phyloP scores from a whole-genome alignment of 768 basidiomycete genomes.

The Cubamyces sp. region DNA sequence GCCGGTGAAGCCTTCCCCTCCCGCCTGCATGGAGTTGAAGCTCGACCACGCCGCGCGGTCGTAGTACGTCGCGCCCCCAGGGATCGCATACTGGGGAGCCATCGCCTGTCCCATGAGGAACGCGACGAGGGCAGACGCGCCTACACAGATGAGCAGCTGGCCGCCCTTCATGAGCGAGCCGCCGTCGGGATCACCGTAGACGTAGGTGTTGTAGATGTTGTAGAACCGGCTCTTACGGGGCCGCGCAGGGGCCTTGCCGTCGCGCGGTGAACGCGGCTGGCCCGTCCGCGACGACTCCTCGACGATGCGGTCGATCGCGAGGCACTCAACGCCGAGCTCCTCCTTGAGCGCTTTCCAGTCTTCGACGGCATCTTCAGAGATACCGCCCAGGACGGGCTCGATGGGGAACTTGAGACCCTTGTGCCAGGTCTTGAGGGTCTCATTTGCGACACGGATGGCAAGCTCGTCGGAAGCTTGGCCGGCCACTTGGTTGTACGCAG shows the following conservation, averaged over 20 bases:
- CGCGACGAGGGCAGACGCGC: constrained; percentile 64
- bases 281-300: constrained; percentile 45
- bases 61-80: constrained; percentile 73
- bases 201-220: constrained; percentile 84
- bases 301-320: constrained; percentile 75
- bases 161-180: constrained; percentile 37
- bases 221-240: constrained; percentile 59
- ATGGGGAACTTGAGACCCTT: constrained; percentile 54
- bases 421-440: constrained; percentile 74
- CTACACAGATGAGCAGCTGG: constrained; percentile 61
- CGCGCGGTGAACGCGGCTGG: constrained; percentile 33
- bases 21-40: constrained; percentile 72
- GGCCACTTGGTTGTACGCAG: constrained; percentile 69
- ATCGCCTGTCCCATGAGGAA: constrained; percentile 63
- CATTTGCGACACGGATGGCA: constrained; percentile 56
- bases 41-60: constrained; percentile 81
- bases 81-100: constrained; percentile 57
- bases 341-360: constrained; percentile 83
- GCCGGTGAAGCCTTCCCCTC: constrained; percentile 67
- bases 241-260: constrained; percentile 27
- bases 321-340: constrained; percentile 77
- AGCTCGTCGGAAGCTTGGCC: constrained; percentile 43
- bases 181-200: constrained; percentile 48
- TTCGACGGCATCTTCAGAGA: constrained; percentile 68
- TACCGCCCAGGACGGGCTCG: constrained; percentile 49